Base-by-base conservation (phyloP, 257 asterid genomes). In the Fraxinus quadrangulata region DNA sequence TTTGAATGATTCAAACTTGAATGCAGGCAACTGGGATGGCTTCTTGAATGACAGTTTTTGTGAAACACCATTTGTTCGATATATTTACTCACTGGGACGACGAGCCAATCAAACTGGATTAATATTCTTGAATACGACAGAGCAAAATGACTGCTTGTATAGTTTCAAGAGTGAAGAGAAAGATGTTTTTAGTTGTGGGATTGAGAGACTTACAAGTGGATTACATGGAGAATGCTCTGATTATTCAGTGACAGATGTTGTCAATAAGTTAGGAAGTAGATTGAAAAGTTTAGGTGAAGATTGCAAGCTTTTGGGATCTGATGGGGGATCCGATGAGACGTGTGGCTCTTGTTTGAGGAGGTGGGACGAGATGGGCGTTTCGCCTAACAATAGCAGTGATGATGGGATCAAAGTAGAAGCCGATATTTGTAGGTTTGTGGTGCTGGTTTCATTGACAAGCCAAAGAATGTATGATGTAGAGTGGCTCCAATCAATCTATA, bases 211-310 rank as follows among this genome's bases (percentile, higher is more conserved):
- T 36, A 86, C 84, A 4, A 80, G 88, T 67, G 96, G 95, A 28
- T 63, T 13, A 23, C 47, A 54, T 42, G 96, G 91, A 75, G 90
- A 89, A 24, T 92, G 96, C 77, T 89, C 96, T 3, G 86, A 88
- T 63, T 92, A 87, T 70, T 69, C 83, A 13, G 85, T 82, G 72
- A 63, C 65, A 33, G 90, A 89, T 12, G 90, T 89, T 16, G 80
- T 74, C 17, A 47, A 77, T 5, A 77, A 85, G 51, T 81, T 84
- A 21, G 88, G 90, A 51, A 75, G 24, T 76, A 76, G 33, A 40
- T 75, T 88, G 72, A 74, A 47, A 70, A 82, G 65, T 56, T 73
- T 92, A 14, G 78, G 81, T 5, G 77, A 87, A 73, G 70, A 76
- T 21, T 91, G 97, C 83, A 78, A 39, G 78, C 75, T 78, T 75